phyloP scores from a whole-genome alignment of 495 filamentous ascomycete genomes.

The Lichenothelia convexa region DNA sequence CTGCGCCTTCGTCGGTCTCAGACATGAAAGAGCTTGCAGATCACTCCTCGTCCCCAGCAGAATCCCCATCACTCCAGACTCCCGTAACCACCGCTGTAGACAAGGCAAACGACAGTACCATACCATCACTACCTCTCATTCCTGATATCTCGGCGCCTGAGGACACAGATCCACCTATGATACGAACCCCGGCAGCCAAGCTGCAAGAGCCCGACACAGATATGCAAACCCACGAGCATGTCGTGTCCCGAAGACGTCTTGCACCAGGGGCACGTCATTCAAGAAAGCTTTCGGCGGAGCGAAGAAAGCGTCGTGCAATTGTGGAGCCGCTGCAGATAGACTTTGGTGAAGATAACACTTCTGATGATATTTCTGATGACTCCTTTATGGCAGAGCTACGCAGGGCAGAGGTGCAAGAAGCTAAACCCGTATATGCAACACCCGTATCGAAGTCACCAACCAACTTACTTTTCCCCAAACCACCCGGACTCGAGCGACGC shows the following conservation, averaged over 20 bases:
- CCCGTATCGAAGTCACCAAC: slow-evolving; percentile 68
- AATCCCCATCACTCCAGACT: too few relatives aligned
- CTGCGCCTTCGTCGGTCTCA: background rate
- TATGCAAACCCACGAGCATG: too few relatives aligned
- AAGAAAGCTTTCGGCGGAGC: background rate
- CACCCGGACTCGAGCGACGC: too few relatives aligned
- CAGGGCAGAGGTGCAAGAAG: slow-evolving; percentile 64
- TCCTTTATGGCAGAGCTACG: slow-evolving; percentile 80
- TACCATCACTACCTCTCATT: too few relatives aligned
- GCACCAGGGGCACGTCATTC: background rate
- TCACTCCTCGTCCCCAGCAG: too few relatives aligned
- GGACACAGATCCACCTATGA: too few relatives aligned
- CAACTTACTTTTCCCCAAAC: too few relatives aligned
- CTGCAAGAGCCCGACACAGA: background rate
- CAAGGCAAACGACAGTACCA: background rate
- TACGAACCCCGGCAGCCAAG: background rate
- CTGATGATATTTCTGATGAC: slow-evolving; percentile 58
- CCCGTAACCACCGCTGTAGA: too few relatives aligned
- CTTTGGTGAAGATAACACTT: slow-evolving; percentile 19
- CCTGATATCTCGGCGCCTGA: too few relatives aligned
- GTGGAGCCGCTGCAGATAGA: slow-evolving; percentile 18
- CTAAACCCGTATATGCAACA: slow-evolving; percentile 66
- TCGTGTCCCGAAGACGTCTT: too few relatives aligned
- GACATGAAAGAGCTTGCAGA: background rate
- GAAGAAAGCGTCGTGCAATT: slow-evolving; percentile 15